A percentile compares a stretch with the other conserved stretches of the same genome.
phyloP scores from a whole-genome alignment of 805 yeast genomes.

The Lipomyces spencermartinsiae region DNA sequence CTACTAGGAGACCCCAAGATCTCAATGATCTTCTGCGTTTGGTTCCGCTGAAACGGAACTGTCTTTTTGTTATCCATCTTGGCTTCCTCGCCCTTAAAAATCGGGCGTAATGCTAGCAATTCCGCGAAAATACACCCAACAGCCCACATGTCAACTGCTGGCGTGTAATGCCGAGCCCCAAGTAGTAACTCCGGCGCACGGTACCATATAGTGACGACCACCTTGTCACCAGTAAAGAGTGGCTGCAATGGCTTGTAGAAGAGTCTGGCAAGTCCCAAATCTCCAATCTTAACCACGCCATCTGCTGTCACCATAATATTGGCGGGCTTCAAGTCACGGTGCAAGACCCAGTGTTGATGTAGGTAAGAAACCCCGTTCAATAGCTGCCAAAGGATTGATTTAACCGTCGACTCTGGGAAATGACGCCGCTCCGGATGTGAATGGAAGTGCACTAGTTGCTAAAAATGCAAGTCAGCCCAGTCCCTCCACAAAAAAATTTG shows the following conservation, averaged over 20 bases:
- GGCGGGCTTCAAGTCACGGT: conserved; percentile 96
- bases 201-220: conserved; percentile 62
- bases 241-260: conserved; percentile 60
- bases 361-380: conserved; percentile 87
- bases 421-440: conserved; percentile 84
- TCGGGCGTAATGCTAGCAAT: conserved; percentile 82
- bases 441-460: conserved; percentile 90
- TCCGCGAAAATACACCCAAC: conserved; percentile 80
- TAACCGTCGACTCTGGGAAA: conserved; percentile 78
- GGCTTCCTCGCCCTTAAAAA: conserved; percentile 97
- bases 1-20: conserved; percentile 87
- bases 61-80: conserved; percentile 92
- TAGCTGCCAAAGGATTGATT: conserved; percentile 90
- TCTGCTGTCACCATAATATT: conserved; percentile 91
- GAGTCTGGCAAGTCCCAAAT: conserved; percentile 66
- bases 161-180: conserved; percentile 49
- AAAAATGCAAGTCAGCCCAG: not conserved
- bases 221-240: conserved; percentile 56
- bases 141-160: conserved; percentile 68
- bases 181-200: conserved; percentile 57
- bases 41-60: conserved; percentile 93
- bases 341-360: conserved; percentile 96
- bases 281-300: conserved; percentile 96
- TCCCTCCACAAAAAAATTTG: not conserved
- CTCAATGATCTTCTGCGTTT: conserved; percentile 86